Evolutionary conservation across 139 green algal species (phyloP).

Genomic region (Volvox reticuliferus): DNA sequence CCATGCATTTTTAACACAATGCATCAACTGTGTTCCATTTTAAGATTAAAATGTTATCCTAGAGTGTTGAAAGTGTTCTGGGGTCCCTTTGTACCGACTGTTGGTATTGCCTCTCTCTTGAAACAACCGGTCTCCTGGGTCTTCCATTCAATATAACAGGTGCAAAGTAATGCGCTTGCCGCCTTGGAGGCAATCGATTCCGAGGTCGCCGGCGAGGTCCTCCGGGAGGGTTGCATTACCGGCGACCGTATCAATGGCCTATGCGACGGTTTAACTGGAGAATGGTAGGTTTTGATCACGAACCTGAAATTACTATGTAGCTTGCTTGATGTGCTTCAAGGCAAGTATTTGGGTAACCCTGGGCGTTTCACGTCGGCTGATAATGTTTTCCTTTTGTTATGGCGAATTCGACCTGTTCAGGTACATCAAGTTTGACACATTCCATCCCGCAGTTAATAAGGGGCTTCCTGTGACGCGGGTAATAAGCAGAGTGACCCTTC

Average conservation of each 20-base stretch:
- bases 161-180: slow-evolving; percentile 92
- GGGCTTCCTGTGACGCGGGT: slow-evolving; percentile 96
- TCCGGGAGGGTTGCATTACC: slow-evolving; percentile 86
- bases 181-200: slow-evolving; percentile 89
- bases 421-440: slow-evolving; percentile 99
- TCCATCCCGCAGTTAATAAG: slow-evolving; percentile 88
- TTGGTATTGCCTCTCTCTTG: neutral
- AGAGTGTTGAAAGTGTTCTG: neutral
- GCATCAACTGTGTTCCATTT: too few species aligned
- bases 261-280: slow-evolving; percentile 89
- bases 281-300: slow-evolving; percentile 76
- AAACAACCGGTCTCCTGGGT: neutral
- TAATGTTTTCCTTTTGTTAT: neutral
- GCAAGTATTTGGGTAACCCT: neutral
- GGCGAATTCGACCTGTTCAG: slow-evolving; percentile 57
- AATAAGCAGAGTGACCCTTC: slow-evolving; percentile 87
- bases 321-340: neutral
- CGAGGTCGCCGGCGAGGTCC: slow-evolving; percentile 75
- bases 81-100: neutral
- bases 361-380: neutral
- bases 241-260: slow-evolving; percentile 94
- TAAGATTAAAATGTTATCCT: too few species aligned
- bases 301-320: neutral
- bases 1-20: too few species aligned
- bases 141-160: slow-evolving; percentile 53